Percentiles rank a stretch among this genome's conserved stretches.
phyloP scores from a whole-genome alignment of 345 rosid genomes.

The Excoecaria agallocha region DNA sequence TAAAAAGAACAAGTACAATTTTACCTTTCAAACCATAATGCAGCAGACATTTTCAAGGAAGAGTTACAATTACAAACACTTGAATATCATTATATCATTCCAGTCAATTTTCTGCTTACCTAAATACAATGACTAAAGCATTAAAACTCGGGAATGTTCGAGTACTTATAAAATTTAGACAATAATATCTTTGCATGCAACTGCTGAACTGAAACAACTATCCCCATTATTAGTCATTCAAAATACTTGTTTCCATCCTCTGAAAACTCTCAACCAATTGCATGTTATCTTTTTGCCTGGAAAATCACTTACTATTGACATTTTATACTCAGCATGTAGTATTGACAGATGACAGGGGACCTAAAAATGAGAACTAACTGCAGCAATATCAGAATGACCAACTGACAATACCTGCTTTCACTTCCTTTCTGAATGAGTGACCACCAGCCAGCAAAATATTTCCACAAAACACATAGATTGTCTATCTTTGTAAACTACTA shows the following conservation, averaged over 20 bases:
- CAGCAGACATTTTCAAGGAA: too few relatives aligned
- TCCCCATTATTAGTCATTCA: too few relatives aligned
- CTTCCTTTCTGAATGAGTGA: constrained; percentile 66
- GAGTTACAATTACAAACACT: not conserved
- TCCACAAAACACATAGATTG: constrained; percentile 49
- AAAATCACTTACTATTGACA: not conserved
- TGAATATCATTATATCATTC: not conserved
- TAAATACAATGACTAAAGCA: not conserved
- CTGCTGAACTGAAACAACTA: not conserved
- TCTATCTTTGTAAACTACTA: not conserved
- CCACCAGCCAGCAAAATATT: constrained; percentile 70
- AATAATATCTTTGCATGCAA: not conserved
- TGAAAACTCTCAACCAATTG: not conserved
- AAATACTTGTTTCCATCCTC: not conserved
- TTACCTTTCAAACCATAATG: too few relatives aligned
- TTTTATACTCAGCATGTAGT: not conserved
- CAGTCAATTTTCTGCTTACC: not conserved
- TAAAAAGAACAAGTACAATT: too few relatives aligned
- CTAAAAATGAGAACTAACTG: too few relatives aligned
- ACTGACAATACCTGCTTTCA: constrained; percentile 69
- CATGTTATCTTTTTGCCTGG: not conserved
- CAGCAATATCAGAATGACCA: too few relatives aligned
- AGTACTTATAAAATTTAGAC: not conserved
- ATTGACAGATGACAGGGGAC: too few relatives aligned
- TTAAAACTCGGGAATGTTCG: not conserved